Percentiles rank a stretch among this genome's conserved stretches.
Conservation (phyloP, 148 eudicot genomes). For the Suaeda aralocaspica region DNA sequence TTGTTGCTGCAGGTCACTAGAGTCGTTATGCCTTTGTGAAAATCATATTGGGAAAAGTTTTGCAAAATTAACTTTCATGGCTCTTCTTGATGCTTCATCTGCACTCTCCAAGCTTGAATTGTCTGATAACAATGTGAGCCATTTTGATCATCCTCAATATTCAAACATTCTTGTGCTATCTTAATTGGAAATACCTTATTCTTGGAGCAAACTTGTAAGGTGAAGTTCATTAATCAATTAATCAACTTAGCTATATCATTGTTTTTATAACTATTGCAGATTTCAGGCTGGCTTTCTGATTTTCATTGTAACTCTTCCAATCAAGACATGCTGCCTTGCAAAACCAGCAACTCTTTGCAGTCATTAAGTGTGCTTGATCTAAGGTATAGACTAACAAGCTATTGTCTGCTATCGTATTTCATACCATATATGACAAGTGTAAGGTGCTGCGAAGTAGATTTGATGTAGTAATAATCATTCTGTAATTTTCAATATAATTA, state of each 20-base stretch:
- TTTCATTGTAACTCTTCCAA: constrained; percentile 36
- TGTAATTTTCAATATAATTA: too few species aligned
- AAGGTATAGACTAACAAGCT: constrained; percentile 49
- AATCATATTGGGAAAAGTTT: constrained; percentile 39
- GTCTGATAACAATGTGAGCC: constrained; percentile 78
- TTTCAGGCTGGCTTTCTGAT: constrained; percentile 74
- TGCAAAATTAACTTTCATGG: constrained; percentile 47
- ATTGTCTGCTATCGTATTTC: not conserved
- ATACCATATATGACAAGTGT: not conserved
- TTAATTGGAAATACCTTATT: not conserved
- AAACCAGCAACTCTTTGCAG: constrained; percentile 44
- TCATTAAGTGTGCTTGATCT: constrained; percentile 66
- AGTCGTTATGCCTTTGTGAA: constrained; percentile 57
- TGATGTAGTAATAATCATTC: too few species aligned
- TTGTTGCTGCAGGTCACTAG: constrained; percentile 51
- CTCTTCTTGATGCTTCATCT: constrained; percentile 61
- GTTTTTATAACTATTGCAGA: constrained; percentile 37
- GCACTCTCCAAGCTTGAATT: constrained; percentile 53
- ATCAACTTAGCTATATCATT: too few species aligned
- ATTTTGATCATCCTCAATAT: constrained; percentile 9
- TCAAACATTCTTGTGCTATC: constrained; percentile 7
- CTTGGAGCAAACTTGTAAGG: not conserved
- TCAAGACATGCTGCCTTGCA: constrained; percentile 25
- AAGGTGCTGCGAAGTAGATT: too few species aligned
- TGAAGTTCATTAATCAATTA: too few species aligned